phyloP scores from a whole-genome alignment of 306 rosid genomes.

The Neltuma alba region DNA sequence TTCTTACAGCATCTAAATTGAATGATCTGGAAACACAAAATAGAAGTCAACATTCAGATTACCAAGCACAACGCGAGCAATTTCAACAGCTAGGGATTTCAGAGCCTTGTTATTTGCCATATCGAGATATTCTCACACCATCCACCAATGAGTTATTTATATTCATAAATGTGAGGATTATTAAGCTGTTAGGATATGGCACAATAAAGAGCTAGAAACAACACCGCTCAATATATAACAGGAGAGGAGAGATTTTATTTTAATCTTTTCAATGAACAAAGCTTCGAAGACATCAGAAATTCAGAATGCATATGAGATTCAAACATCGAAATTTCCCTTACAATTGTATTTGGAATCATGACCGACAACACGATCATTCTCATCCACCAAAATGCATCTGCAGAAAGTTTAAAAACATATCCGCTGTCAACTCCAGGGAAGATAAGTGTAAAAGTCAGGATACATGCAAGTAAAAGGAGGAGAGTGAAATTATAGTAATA shows the following conservation, averaged over 20 bases:
- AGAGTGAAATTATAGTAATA: neutral
- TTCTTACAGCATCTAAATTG: slow-evolving; percentile 9
- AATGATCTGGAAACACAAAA: neutral
- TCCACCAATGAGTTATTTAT: neutral
- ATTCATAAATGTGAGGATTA: neutral
- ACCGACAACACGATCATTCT: slow-evolving; percentile 90
- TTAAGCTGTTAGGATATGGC: neutral
- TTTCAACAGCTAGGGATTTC: neutral
- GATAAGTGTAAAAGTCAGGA: slow-evolving; percentile 3
- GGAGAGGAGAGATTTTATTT: neutral
- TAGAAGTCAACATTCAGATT: neutral
- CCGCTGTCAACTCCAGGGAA: neutral
- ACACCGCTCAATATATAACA: neutral
- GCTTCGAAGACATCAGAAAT: slow-evolving; percentile 8
- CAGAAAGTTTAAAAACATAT: slow-evolving; percentile 33
- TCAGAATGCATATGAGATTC: slow-evolving; percentile 11
- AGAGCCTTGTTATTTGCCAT: neutral
- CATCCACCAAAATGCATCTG: slow-evolving; percentile 98
- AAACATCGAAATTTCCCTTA: slow-evolving; percentile 48
- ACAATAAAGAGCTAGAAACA: neutral
- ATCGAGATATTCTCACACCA: neutral
- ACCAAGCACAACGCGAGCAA: neutral
- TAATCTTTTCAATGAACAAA: slow-evolving; percentile 3
- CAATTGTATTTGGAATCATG: slow-evolving; percentile 95
- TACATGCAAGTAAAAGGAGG: neutral